Conservation (phyloP, 2,329 filamentous ascomycete species). For the Alternaria postmessia region DNA sequence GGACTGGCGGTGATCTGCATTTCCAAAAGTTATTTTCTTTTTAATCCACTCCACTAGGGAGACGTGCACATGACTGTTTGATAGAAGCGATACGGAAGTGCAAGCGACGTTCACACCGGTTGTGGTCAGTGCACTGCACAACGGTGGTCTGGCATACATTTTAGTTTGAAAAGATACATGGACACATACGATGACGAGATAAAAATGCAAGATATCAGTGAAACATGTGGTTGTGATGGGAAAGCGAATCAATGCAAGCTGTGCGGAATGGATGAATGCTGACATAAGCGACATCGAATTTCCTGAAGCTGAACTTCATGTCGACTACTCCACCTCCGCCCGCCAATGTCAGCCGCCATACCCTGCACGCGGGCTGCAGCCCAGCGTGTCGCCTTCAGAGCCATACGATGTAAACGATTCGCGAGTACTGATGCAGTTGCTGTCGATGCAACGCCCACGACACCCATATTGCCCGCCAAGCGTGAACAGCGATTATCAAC, state of each 20-base stretch:
- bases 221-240: not conserved
- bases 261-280: constrained; percentile 16
- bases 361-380: constrained; percentile 65
- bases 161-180: not conserved
- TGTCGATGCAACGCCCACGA: constrained; percentile 13
- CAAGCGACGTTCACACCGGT: not conserved
- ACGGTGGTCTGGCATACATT: constrained; percentile 3
- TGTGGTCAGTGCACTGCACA: not conserved
- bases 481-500: constrained; percentile 12
- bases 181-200: not conserved
- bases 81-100: constrained; percentile 1
- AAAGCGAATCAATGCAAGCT: not conserved
- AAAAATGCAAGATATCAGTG: not conserved
- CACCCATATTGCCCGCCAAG: constrained; percentile 9
- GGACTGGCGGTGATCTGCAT: constrained; percentile 25
- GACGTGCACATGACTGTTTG: constrained; percentile 5
- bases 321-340: constrained; percentile 21
- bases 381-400: constrained; percentile 28
- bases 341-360: constrained; percentile 65
- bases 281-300: constrained; percentile 39
- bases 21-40: constrained; percentile 33
- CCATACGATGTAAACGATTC: constrained; percentile 28
- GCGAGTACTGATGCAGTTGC: constrained; percentile 30
- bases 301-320: constrained; percentile 21
- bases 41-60: constrained; percentile 9